phyloP scores from a whole-genome alignment of 768 basidiomycete genomes.

The Cystofilobasidium macerans region DNA sequence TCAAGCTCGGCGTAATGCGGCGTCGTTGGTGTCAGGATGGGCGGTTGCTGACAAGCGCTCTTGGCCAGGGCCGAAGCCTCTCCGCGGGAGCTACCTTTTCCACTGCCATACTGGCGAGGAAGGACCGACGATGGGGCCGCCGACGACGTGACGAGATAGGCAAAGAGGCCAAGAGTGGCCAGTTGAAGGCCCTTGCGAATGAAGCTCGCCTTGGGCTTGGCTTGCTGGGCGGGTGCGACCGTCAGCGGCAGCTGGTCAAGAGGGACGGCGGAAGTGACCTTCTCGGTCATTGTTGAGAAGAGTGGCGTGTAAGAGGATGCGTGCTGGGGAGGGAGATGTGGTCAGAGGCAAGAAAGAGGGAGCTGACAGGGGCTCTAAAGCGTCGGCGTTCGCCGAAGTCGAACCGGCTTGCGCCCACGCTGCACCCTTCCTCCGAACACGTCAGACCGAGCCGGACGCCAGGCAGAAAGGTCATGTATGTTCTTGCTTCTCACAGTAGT shows the following conservation, averaged over 20 bases:
- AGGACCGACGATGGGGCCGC: background rate
- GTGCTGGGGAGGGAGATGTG: background rate
- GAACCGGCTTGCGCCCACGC: background rate
- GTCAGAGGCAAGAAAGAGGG: background rate
- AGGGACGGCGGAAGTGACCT: background rate
- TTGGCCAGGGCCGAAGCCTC: background rate
- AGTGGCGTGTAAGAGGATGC: background rate
- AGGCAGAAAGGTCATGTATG: too few relatives aligned
- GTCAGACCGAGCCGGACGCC: too few relatives aligned
- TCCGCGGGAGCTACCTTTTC: too few relatives aligned
- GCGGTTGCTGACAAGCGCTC: constrained; percentile 8
- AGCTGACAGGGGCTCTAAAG: too few relatives aligned
- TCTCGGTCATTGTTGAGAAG: background rate
- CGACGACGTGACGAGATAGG: background rate
- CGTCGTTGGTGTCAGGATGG: background rate
- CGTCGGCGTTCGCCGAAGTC: background rate
- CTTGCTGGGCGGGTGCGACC: background rate
- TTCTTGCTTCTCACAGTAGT: too few relatives aligned
- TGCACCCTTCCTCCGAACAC: too few relatives aligned
- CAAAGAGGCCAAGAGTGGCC: background rate
- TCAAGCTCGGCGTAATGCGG: background rate
- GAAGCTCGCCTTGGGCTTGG: background rate
- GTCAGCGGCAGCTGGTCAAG: background rate
- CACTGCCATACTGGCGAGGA: background rate
- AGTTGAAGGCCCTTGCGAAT: background rate